Evolutionary conservation across 805 yeast species (phyloP).

Genomic region (Kazachstania taianensis): DNA sequence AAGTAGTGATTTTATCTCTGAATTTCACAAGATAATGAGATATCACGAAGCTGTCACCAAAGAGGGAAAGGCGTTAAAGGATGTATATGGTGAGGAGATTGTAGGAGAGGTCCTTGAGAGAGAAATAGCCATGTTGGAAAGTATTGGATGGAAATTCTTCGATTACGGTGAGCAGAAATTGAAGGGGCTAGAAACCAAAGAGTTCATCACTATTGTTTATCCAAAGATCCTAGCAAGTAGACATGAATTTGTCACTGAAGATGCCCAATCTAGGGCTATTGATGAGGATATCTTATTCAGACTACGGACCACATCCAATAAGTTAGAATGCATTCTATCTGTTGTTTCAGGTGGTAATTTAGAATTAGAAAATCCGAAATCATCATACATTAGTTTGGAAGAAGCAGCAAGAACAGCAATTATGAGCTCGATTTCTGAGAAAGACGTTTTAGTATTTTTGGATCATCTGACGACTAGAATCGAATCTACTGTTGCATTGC

Average conservation of each 20-base stretch:
- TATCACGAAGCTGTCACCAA: slow-evolving; percentile 28
- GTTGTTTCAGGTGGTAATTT: slow-evolving; percentile 35
- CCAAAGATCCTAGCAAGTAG: slow-evolving; percentile 58
- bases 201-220: slow-evolving; percentile 67
- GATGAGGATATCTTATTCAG: slow-evolving; percentile 35
- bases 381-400: slow-evolving; percentile 14
- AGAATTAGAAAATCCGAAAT: slow-evolving; percentile 5
- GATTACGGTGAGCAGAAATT: slow-evolving; percentile 79
- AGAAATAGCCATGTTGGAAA: slow-evolving; percentile 55
- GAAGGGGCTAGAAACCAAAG: slow-evolving; percentile 92
- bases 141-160: slow-evolving; percentile 56
- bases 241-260: slow-evolving; percentile 34
- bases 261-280: slow-evolving; percentile 24
- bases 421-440: slow-evolving; percentile 18
- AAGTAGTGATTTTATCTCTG: slow-evolving; percentile 70
- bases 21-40: slow-evolving; percentile 48
- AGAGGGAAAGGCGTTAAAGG: slow-evolving; percentile 24
- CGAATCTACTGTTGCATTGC: slow-evolving; percentile 45
- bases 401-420: slow-evolving; percentile 15
- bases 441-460: slow-evolving; percentile 44
- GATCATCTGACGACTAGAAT: slow-evolving; percentile 61
- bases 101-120: slow-evolving; percentile 50
- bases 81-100: slow-evolving; percentile 37
- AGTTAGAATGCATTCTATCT: slow-evolving; percentile 51
- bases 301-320: slow-evolving; percentile 45